Evolutionary conservation across 164 flowering plant genomes (phyloP).

Genomic region (Piper longum): DNA sequence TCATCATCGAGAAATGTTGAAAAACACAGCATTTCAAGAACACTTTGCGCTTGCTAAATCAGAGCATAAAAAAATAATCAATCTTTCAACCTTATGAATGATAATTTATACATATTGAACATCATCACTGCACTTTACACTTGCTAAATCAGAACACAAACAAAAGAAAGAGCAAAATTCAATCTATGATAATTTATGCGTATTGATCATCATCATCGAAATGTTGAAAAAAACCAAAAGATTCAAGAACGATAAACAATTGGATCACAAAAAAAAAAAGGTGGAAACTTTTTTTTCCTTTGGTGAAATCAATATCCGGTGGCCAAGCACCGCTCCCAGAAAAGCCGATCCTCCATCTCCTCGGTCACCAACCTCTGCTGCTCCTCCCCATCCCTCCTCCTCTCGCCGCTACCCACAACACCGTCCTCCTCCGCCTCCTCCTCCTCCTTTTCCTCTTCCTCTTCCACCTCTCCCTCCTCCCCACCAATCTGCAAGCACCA

Average conservation of each 20-base stretch:
- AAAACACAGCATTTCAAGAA: background rate
- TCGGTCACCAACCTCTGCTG: background rate
- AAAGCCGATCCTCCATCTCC: constrained; percentile 2
- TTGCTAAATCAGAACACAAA: no score
- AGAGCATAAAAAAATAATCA: no score
- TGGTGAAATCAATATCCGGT: background rate
- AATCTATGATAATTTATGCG: no score
- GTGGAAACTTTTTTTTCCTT: no score
- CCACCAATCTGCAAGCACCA: background rate
- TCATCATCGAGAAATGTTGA: background rate
- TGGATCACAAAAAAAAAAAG: background rate
- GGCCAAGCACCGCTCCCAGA: constrained; percentile 5
- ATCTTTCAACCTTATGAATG: no score
- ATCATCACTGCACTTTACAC: no score
- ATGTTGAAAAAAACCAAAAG: background rate
- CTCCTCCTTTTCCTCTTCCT: background rate
- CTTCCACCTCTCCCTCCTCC: background rate
- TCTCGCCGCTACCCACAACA: background rate
- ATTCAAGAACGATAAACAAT: background rate
- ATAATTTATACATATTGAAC: no score
- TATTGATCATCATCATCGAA: no score
- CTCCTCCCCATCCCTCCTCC: background rate
- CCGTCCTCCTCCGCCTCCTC: background rate
- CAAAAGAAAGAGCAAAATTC: no score
- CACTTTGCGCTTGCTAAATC: no score